Evolutionary conservation across 768 basidiomycete genomes (phyloP), one percentile per base, ranked within the genome.

Genomic region (Tremella yokohamensis): DNA sequence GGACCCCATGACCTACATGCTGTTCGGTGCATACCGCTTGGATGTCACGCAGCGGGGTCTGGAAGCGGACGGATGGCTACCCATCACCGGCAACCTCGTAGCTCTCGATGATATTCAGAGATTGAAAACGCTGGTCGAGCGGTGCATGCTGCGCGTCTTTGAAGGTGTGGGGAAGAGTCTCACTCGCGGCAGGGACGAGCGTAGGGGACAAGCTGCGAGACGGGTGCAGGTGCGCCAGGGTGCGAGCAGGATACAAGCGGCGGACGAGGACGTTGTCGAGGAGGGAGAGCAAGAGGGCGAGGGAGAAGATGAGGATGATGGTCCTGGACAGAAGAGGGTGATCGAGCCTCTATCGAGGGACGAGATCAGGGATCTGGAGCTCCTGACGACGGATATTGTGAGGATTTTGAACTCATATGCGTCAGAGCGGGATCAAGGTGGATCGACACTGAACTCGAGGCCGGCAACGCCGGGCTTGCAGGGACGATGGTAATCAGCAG

Each of bases 61-160:
- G 50, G 85, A 87, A 68, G 92, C 90, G 69, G 93, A 97, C 69
- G 84, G 83, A 44, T 97, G 93, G 92, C 78, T 97, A 11, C 89
- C 91, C 19, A 81, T 86, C 38, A 55, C 61, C 1, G 88, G 88
- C 40, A 83, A 86, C 61, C 65, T 86, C 50, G 81, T 86, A 66
- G 83, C 84, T 1, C 77, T 96, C 66, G 89, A 93, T 70, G 85
- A 90, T 62, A 79, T 94, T n/a, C 86, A 87, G 73, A 82, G 84
- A 12, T 78, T 97, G 69, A 92, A 91, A 77, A 80, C 78, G 18
- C 78, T 87, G 65, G 83, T 93, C 81, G 90, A 94, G 65, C 79
- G 80, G 1, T 90, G 87, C 68, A 85, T 96, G 84, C 79, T 91
- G 49, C 84, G 93, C 40, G 89, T 96, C 6, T 97, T 89, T 65